phyloP scores from a whole-genome alignment of 2,329 filamentous ascomycete genomes.

The Salinomyces thailandicus region DNA sequence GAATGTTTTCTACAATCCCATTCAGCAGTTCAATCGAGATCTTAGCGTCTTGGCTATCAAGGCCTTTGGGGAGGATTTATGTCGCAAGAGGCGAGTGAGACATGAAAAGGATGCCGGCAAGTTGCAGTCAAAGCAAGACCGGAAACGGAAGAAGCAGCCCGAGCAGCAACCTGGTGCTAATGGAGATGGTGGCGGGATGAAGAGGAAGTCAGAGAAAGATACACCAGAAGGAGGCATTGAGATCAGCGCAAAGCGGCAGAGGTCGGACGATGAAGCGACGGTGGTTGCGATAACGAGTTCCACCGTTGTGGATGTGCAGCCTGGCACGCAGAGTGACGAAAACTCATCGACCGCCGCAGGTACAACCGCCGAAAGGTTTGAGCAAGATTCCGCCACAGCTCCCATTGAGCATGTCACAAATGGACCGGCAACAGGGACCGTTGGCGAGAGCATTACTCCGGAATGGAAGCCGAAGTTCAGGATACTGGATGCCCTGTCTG shows the following conservation, averaged over 20 bases:
- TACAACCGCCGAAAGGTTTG: too few relatives aligned
- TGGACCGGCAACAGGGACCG: too few relatives aligned
- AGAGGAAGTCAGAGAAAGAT: constrained; percentile 6
- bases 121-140: constrained; percentile 20
- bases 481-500: constrained; percentile 91
- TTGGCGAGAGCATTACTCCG: neutral
- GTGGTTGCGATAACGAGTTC: neutral
- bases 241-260: constrained; percentile 1
- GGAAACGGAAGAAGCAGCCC: constrained; percentile 25
- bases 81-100: constrained; percentile 16
- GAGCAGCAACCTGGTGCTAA: constrained; percentile 6
- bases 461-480: constrained; percentile 47
- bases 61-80: constrained; percentile 63
- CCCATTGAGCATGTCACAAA: neutral
- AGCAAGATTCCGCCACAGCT: neutral
- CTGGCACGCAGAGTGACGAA: neutral
- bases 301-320: neutral
- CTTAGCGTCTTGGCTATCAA: constrained; percentile 86
- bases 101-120: constrained; percentile 26
- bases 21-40: constrained; percentile 97
- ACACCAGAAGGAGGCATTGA: neutral
- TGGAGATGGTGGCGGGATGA: constrained; percentile 6
- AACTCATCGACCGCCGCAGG: neutral
- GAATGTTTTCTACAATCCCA: constrained; percentile 93
- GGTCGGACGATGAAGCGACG: neutral